These are phyloP conservation scores for Mucor sp. DNA, from an alignment of 371 early-diverging fungal genomes.

Conservation along the genomic window DNA sequence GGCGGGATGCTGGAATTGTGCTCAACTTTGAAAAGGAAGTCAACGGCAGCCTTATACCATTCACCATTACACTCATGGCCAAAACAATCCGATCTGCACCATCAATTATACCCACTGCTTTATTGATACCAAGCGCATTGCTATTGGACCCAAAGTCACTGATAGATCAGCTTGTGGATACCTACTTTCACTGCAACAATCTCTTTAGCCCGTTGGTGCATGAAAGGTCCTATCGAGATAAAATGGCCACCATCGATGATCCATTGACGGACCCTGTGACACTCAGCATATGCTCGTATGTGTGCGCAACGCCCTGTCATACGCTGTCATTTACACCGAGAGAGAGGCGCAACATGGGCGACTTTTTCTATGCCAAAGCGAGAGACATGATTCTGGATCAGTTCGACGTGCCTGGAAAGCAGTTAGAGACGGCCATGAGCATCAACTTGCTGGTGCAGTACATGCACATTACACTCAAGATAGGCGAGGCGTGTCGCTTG, in stretches of 20 bases:
- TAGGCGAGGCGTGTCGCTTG: constrained; percentile 3
- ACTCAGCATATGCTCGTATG: constrained; percentile 12
- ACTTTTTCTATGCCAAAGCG: constrained; percentile 16
- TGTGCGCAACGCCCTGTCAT: constrained; percentile 13
- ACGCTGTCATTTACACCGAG: background rate
- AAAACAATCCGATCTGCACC: background rate
- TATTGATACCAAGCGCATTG: background rate
- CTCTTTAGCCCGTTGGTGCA: constrained; percentile 5
- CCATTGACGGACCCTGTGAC: constrained; percentile 4
- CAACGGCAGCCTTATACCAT: background rate
- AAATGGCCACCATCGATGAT: background rate
- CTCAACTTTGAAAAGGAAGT: background rate
- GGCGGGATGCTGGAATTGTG: background rate
- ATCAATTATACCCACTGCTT: background rate
- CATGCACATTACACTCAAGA: constrained; percentile 11
- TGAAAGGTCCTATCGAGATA: constrained; percentile 10
- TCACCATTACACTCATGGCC: background rate
- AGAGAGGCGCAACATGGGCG: constrained; percentile 12
- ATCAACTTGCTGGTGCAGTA: constrained; percentile 12
- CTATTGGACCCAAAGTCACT: background rate
- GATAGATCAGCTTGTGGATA: background rate
- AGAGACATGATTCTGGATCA: constrained; percentile 19
- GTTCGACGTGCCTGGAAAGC: constrained; percentile 17
- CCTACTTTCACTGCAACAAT: constrained; percentile 18
- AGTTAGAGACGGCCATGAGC: constrained; percentile 16